Evolutionary conservation across 805 yeast species (phyloP).

Genomic region (Candida nanaspora): DNA sequence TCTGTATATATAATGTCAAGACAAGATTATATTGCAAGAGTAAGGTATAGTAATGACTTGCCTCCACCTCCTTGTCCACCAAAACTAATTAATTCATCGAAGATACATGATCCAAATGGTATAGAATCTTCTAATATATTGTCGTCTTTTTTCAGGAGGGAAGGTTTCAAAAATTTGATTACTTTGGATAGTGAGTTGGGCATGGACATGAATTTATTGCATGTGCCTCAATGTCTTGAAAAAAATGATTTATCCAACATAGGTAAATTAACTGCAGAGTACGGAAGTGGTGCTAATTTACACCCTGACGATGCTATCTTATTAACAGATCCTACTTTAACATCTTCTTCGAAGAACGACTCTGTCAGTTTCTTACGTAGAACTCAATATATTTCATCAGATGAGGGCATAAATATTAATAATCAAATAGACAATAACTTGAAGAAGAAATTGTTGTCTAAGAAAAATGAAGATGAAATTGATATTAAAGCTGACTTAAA

Average conservation of each 20-base stretch:
- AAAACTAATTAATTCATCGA: conserved; percentile 53
- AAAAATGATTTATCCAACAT: conserved; percentile 20
- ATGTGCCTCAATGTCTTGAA: conserved; percentile 62
- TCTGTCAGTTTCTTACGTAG: conserved; percentile 67
- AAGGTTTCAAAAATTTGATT: conserved; percentile 59
- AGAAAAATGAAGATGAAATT: conserved; percentile 26
- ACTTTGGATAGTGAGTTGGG: conserved; percentile 60
- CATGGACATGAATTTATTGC: conserved; percentile 64
- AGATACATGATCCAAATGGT: conserved; percentile 26
- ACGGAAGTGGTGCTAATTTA: conserved; percentile 30
- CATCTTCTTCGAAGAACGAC: conserved; percentile 31
- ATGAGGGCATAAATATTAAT: conserved; percentile 26
- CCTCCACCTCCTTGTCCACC: conserved; percentile 96
- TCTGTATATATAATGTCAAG: conserved; percentile 30
- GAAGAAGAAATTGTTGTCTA: conserved; percentile 13
- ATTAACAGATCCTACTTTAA: conserved; percentile 69
- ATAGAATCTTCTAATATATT: conserved; percentile 49
- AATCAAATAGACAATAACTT: conserved; percentile 12
- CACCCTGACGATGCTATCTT: conserved; percentile 75
- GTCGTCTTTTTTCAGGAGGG: conserved; percentile 66
- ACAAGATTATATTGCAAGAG: conserved; percentile 75
- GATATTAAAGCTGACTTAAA: conserved; percentile 60
- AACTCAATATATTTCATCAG: conserved; percentile 84
- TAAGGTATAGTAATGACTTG: conserved; percentile 75
- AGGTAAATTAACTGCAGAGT: conserved; percentile 23